Conservation (phyloP, 2,329 filamentous ascomycete genomes). For the Mycosphaerelloides madeirae region DNA sequence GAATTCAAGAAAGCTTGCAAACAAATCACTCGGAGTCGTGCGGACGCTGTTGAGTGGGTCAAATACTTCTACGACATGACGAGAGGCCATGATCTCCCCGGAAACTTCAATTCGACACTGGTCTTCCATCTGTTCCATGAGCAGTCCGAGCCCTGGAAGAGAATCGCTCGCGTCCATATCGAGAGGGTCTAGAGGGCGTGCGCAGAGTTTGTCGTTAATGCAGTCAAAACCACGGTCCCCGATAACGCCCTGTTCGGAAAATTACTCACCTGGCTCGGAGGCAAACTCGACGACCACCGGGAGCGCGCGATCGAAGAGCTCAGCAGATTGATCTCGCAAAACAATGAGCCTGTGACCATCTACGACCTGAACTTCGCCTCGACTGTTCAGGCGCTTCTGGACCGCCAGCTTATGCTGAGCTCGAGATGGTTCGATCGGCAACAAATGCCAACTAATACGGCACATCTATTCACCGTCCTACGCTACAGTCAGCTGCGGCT, state of each 20-base stretch:
- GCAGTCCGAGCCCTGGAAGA: conserved; percentile 53
- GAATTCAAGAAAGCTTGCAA: conserved; percentile 12
- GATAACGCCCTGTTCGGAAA: conserved; percentile 17
- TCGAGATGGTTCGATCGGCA: conserved; percentile 9
- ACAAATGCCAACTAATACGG: conserved; percentile 5
- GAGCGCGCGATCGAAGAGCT: conserved; percentile 39
- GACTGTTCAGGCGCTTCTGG: conserved; percentile 26
- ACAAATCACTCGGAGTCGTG: conserved; percentile 27
- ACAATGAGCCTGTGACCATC: conserved; percentile 34
- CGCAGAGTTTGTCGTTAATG: conserved; percentile 33
- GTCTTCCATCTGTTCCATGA: conserved; percentile 57
- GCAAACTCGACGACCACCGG: conserved; percentile 37
- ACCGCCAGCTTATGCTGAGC: conserved; percentile 21
- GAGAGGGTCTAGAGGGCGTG: conserved; percentile 32
- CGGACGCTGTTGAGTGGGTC: conserved; percentile 47
- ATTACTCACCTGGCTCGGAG: conserved; percentile 40
- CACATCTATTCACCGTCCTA: background rate
- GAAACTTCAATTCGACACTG: conserved; percentile 57
- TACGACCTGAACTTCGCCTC: conserved; percentile 38
- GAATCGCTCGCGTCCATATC: conserved; percentile 36
- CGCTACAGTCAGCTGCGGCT: conserved; percentile 1
- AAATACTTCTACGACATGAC: conserved; percentile 53
- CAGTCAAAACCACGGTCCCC: conserved; percentile 38
- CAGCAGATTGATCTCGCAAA: conserved; percentile 45
- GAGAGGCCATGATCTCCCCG: conserved; percentile 56